phyloP scores from a whole-genome alignment of 768 basidiomycete genomes.

The Suillus brevipes region DNA sequence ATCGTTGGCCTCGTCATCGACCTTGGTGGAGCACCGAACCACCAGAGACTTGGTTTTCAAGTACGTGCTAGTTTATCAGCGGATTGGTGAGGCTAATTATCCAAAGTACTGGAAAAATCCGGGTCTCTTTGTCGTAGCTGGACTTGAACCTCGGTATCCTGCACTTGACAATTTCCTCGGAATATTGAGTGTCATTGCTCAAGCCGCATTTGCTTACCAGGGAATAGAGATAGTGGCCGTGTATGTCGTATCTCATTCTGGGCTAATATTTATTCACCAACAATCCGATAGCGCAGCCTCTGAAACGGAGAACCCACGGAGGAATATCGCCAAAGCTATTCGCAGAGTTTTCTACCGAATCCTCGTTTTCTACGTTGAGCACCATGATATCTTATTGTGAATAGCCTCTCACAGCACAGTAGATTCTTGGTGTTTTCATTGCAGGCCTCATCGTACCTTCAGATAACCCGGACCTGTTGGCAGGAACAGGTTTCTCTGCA shows the following conservation, averaged over 20 bases:
- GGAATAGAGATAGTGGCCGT: conserved; percentile 50
- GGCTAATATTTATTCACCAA: neutral
- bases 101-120: conserved; percentile 49
- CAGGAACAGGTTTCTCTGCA: conserved; percentile 54
- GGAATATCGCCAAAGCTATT: conserved; percentile 75
- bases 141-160: conserved; percentile 7
- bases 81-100: neutral
- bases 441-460: conserved; percentile 78
- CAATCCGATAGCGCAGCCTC: conserved; percentile 56
- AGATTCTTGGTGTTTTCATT: conserved; percentile 68
- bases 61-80: conserved; percentile 30
- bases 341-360: conserved; percentile 80
- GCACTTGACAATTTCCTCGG: conserved; percentile 21
- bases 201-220: conserved; percentile 57
- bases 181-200: conserved; percentile 50
- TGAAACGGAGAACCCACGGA: conserved; percentile 75
- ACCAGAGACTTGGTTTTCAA: conserved; percentile 65
- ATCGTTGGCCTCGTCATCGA: conserved; percentile 68
- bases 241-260: conserved; percentile 13
- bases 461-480: conserved; percentile 51
- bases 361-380: conserved; percentile 66
- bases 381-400: neutral
- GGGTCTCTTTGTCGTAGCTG: conserved; percentile 41
- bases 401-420: neutral
- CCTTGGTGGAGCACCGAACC: conserved; percentile 58